phyloP scores from a whole-genome alignment of 1,139 yeast species.

The Debaryomyces nepalensis region DNA sequence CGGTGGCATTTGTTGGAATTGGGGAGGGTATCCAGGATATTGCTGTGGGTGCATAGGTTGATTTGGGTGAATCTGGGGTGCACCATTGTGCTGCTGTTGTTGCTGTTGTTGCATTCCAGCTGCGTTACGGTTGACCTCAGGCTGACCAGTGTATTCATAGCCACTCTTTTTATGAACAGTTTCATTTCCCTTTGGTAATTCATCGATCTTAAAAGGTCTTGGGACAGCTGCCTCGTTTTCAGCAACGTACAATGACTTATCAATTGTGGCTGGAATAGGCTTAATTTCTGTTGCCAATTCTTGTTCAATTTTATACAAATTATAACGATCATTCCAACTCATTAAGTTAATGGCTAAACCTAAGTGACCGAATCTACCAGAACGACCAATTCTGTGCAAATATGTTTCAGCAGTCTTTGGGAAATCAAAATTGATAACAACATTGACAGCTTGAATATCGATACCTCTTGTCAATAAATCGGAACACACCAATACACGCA shows the following conservation, averaged over 20 bases:
- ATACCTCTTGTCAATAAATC: conserved; percentile 98
- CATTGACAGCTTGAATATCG: conserved; percentile 98
- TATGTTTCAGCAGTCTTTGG: conserved; percentile 98
- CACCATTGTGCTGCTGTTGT: conserved; percentile 25
- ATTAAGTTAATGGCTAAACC: conserved; percentile 97
- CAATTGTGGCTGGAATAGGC: conserved; percentile 92
- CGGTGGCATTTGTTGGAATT: conserved; percentile 24
- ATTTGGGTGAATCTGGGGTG: conserved; percentile 17
- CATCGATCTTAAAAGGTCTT: conserved; percentile 81
- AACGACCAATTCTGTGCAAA: conserved; percentile 98
- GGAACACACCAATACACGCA: conserved; percentile 94
- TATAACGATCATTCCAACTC: conserved; percentile 96
- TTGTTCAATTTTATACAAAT: conserved; percentile 92
- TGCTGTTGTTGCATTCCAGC: conserved; percentile 24
- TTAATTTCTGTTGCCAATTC: conserved; percentile 97
- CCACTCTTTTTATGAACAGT: conserved; percentile 41
- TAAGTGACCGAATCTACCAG: conserved; percentile 97
- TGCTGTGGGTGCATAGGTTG: conserved; percentile 27
- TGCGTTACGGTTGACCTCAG: conserved; percentile 28
- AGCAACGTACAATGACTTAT: conserved; percentile 85
- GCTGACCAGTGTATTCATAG: conserved; percentile 57
- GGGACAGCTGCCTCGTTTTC: conserved; percentile 79
- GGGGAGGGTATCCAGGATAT: conserved; percentile 34
- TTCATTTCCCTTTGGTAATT: conserved; percentile 59
- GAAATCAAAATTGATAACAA: conserved; percentile 96